phyloP scores from a whole-genome alignment of 495 filamentous ascomycete species.

The Penicillium maclennaniae region DNA sequence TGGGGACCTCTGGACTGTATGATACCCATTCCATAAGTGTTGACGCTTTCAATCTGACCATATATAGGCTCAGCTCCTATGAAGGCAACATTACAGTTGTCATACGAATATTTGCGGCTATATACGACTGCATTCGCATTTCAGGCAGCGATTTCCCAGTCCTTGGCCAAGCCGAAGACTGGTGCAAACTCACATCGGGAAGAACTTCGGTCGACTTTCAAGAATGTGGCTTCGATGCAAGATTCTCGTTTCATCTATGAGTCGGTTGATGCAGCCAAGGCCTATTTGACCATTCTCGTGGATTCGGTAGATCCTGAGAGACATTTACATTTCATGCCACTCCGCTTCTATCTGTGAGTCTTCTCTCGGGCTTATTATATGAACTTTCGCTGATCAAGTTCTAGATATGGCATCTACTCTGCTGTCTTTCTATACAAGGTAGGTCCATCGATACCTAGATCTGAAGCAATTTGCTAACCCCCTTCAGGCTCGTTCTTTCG shows the following conservation, averaged over 20 bases:
- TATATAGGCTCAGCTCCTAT: conserved; percentile 51
- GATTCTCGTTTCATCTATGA: conserved; percentile 63
- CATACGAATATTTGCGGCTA: conserved; percentile 60
- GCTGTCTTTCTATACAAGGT: conserved; percentile 56
- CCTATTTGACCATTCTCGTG: conserved; percentile 53
- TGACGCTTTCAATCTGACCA: conserved; percentile 11
- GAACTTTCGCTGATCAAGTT: conserved; percentile 7
- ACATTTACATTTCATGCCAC: conserved; percentile 57
- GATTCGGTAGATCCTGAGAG: conserved; percentile 51
- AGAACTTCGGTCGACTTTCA: conserved; percentile 43
- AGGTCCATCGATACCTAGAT: neutral
- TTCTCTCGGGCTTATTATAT: neutral
- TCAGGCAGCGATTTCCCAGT: conserved; percentile 61
- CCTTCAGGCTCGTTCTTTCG: conserved; percentile 49
- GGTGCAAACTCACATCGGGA: conserved; percentile 38
- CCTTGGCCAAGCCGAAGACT: conserved; percentile 42
- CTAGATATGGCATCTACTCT: conserved; percentile 49
- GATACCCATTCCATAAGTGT: conserved; percentile 6
- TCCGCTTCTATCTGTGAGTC: conserved; percentile 54
- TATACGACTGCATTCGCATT: conserved; percentile 67
- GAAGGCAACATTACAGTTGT: conserved; percentile 54
- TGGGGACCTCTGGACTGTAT: conserved; percentile 58
- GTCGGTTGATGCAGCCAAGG: conserved; percentile 59
- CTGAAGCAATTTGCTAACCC: neutral
- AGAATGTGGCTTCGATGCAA: conserved; percentile 53